Base-by-base conservation (phyloP, 192 early-diverging fungal genomes). In the Coemansia sp. region DNA sequence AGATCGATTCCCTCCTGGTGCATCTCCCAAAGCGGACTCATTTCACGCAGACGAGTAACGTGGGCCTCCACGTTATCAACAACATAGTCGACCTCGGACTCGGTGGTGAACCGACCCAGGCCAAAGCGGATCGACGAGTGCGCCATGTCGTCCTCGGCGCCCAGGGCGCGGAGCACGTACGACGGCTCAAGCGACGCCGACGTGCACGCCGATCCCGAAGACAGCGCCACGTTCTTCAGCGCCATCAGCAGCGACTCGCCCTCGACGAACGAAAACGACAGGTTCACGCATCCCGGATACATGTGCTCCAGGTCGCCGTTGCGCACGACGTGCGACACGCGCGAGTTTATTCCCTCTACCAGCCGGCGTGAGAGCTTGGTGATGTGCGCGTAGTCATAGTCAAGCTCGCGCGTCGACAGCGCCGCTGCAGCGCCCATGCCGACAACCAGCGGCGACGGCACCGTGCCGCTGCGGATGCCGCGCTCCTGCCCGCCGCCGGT, bases 21-120 rank as follows among this genome's bases (percentile, higher is more conserved):
- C 95, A 98, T 98, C 75, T 98, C 96, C 94, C 94, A 98, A 44
- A 98, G 82, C 16, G 96, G 96, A 57, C 88, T 91, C 93, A 98
- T 95, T 52, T 98, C 96, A 43, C 96, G 79, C 63, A 98, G 68
- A 56, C 87, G 86, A 50, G 86, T 86, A 8, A 98, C 96, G 57
- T 94, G 90, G 8, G 81, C 76, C 22, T 85, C 81, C 8, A 98
- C 93, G 33, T 85, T 84, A 8, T 88, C 69, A 12, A 95, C 78
- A 6, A 93, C 92, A 75, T 89, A 91, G 64, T 98, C 96, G 24
- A 98, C 86, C 71, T 98, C 96, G 46, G 87, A 83, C 53, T 96
- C 90, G 10, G 96, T 98, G 19, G 96, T 98, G 73, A 95, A 98
- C 49, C 96, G 77, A 30, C 96, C 96, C 54, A 98, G 90, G 11